A percentile compares a stretch with the other conserved stretches of the same genome.
Conservation (phyloP, 768 basidiomycete species). For the Ramaria sp. region DNA sequence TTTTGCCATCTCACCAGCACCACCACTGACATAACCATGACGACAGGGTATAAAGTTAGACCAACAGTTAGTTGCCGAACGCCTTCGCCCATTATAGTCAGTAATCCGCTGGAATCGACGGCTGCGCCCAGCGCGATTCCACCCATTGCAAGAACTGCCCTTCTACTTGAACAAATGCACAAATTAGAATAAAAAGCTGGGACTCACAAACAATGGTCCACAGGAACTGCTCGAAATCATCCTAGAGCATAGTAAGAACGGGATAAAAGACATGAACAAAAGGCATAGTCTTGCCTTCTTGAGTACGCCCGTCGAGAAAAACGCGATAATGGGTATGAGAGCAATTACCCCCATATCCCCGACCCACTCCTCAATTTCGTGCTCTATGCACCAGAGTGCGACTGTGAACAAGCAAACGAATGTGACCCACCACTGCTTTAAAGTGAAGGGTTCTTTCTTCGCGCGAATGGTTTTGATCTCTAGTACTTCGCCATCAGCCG, state of each 20-base stretch:
- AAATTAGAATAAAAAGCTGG: neutral
- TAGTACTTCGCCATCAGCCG: slow-evolving; percentile 66
- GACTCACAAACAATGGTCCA: slow-evolving; percentile 73
- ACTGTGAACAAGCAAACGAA: slow-evolving; percentile 81
- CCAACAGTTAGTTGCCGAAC: slow-evolving; percentile 53
- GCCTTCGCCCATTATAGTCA: slow-evolving; percentile 60
- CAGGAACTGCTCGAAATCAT: slow-evolving; percentile 89
- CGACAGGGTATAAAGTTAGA: slow-evolving; percentile 54
- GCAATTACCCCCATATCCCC: slow-evolving; percentile 99
- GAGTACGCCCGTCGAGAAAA: slow-evolving; percentile 87
- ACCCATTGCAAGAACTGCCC: slow-evolving; percentile 77
- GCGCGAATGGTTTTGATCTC: slow-evolving; percentile 80
- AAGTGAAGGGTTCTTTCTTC: slow-evolving; percentile 68
- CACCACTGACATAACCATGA: slow-evolving; percentile 54
- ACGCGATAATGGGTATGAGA: slow-evolving; percentile 82
- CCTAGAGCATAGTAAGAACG: slow-evolving; percentile 32
- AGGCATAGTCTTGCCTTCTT: slow-evolving; percentile 58
- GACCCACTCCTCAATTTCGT: slow-evolving; percentile 57
- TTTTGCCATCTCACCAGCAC: slow-evolving; percentile 44
- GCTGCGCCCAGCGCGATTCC: slow-evolving; percentile 95
- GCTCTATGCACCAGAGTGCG: slow-evolving; percentile 80
- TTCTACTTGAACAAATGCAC: neutral
- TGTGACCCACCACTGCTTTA: slow-evolving; percentile 84
- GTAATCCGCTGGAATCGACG: slow-evolving; percentile 78
- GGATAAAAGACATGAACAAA: neutral